Percentiles rank a stretch among this genome's conserved stretches.
Conservation (phyloP, 176 grass and related monocot species). For the Oryza rufipogon region DNA sequence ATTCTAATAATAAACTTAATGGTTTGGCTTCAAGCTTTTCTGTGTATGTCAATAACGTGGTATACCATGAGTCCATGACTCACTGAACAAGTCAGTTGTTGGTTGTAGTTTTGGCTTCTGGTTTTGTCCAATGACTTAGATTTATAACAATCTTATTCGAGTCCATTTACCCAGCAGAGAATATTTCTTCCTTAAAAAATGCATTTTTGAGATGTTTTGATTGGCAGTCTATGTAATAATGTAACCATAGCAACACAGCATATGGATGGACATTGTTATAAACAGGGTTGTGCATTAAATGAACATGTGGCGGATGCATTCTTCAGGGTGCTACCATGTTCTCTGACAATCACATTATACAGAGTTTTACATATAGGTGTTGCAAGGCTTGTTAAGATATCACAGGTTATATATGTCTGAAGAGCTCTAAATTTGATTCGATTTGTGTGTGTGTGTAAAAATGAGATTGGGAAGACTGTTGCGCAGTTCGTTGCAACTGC, state of each 20-base stretch:
- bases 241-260: not conserved
- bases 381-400: not conserved
- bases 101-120: not conserved
- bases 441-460: not conserved
- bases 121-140: not conserved
- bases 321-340: not conserved
- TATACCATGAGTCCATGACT: not conserved
- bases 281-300: not conserved
- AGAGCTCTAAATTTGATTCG: not conserved
- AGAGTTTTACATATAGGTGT: not conserved
- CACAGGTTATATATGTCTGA: not conserved
- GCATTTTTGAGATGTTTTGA: not conserved
- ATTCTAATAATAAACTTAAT: not conserved
- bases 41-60: not conserved
- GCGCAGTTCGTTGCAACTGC: not conserved
- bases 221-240: not conserved
- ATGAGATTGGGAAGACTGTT: not conserved
- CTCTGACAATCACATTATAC: not conserved
- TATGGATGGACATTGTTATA: not conserved
- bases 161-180: not conserved
- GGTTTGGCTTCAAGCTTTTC: not conserved
- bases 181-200: not conserved
- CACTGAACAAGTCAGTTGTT: not conserved
- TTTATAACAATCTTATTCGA: not conserved
- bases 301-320: not conserved